Evolutionary conservation across 257 asterid species (phyloP), one percentile per base, ranked within the genome.

Genomic region (Salvia rosmarinus): DNA sequence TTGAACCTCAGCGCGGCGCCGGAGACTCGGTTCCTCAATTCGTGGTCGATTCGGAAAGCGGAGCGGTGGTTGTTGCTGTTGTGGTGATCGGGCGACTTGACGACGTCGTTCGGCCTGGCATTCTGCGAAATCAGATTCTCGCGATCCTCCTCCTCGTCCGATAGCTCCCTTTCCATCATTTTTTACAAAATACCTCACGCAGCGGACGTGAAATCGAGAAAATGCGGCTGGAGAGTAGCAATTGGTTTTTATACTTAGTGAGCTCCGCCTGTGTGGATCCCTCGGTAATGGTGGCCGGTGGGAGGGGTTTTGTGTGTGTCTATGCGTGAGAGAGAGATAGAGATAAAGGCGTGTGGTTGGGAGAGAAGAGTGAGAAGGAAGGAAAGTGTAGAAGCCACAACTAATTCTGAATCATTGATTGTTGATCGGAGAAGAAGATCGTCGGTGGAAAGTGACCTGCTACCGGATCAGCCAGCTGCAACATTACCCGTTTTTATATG

Each of bases 121-220:
- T 87, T 85, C 62, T 88, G 89, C 11, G 85, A 76, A 73, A 95
- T 82, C 64, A 95, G 89, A 64, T 81, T 81, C 65, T 73, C 85
- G 4, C 76, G 95, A 73, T 95, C 98, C 61, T 87, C 98, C 82
- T 95, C 98, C 44, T 95, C 95, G 66, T 95, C 98, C 8, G 97
- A 87, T 25, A 86, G 77, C 54, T 87, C 88, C 11, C 86, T 75
- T 13, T 89, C 91, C 90, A 84, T 82, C 78, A 43, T 67, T 73
- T 63, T 34, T 19, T 9, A 28, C 82, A 42, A 12, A 46, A 51
- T 75, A 66, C 4, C 28, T 20, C 19, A 5, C 44, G 51, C 68
- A 54, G 44, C 37, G 46, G 50, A 52, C 8, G 67, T 5, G 73
- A 30, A 71, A 60, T 69, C 56, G 58, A 32, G 32, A 49, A 73